These are phyloP conservation scores for Colletotrichum falcatum DNA, from an alignment of 2,329 filamentous ascomycete species.

Conservation along the genomic window DNA sequence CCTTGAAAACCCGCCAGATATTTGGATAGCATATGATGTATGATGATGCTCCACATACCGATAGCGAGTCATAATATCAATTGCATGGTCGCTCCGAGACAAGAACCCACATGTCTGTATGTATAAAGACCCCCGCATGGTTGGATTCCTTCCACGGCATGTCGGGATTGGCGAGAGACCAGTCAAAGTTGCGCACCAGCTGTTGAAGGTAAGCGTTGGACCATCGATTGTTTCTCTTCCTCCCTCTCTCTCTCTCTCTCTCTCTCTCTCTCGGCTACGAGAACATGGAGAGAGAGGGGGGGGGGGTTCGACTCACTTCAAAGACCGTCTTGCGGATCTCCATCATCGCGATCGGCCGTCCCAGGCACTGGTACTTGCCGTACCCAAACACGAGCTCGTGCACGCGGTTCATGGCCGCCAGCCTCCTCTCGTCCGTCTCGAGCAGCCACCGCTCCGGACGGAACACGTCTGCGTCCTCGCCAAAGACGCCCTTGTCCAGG, in stretches of 20 bases:
- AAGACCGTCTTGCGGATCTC: slow-evolving; percentile 61
- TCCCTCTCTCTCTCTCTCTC: no score
- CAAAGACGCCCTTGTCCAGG: slow-evolving; percentile 66
- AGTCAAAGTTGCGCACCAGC: slow-evolving; percentile 42
- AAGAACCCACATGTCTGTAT: slow-evolving; percentile 40
- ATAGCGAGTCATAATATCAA: not conserved
- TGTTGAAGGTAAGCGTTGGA: not conserved
- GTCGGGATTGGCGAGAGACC: slow-evolving; percentile 39
- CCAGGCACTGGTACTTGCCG: slow-evolving; percentile 59
- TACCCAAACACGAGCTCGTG: slow-evolving; percentile 59
- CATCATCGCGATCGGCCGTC: slow-evolving; percentile 60
- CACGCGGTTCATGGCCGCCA: slow-evolving; percentile 51
- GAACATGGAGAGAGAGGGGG: no score
- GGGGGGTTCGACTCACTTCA: slow-evolving; percentile 53
- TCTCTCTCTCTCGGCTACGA: no score
- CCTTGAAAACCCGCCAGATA: not conserved
- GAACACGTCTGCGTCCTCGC: slow-evolving; percentile 65
- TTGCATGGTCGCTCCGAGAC: slow-evolving; percentile 22
- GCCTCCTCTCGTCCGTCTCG: slow-evolving; percentile 45
- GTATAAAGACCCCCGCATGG: slow-evolving; percentile 30
- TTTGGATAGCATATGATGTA: no score
- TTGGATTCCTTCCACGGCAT: slow-evolving; percentile 38
- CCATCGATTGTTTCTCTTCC: no score
- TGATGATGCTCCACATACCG: no score
- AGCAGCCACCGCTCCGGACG: slow-evolving; percentile 71